phyloP scores from a whole-genome alignment of 176 grass and related monocot species.

The Panicum miliaceum region DNA sequence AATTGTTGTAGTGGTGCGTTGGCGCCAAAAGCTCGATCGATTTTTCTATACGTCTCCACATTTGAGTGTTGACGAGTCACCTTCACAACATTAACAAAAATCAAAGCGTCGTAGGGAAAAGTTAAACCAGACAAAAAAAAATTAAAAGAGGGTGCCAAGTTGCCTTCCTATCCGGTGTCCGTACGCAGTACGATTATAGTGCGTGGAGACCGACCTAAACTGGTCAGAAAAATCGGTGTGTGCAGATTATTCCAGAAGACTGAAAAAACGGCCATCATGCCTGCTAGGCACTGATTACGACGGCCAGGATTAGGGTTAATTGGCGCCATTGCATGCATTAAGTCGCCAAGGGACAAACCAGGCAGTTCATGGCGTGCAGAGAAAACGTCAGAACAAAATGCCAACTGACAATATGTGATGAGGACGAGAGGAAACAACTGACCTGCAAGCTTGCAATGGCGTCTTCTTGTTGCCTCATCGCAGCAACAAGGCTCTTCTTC shows the following conservation, averaged over 20 bases:
- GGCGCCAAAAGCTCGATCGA: not conserved
- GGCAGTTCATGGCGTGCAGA: not conserved
- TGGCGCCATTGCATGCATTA: not conserved
- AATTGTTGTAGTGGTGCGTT: not conserved
- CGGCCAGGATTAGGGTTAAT: not conserved
- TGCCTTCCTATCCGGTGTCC: not conserved
- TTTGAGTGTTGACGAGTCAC: not conserved
- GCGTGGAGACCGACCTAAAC: not conserved
- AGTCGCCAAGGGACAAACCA: not conserved
- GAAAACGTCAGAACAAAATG: not conserved
- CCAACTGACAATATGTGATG: conserved; percentile 12
- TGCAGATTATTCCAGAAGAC: not conserved
- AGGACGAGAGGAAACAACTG: not conserved
- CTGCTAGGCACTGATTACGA: too few species aligned
- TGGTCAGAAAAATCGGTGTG: not conserved
- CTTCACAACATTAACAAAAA: not conserved
- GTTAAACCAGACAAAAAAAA: not conserved
- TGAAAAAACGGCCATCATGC: not conserved
- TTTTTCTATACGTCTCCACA: not conserved
- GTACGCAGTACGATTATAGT: conserved; percentile 6
- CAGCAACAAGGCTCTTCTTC: not conserved
- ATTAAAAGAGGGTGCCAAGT: not conserved
- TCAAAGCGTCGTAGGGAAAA: not conserved
- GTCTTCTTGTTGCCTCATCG: not conserved
- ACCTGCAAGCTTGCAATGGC: not conserved